Percentiles rank a stretch among this genome's conserved stretches.
Conservation (phyloP, 2,329 filamentous ascomycete genomes). For the Cryphonectria radicalis region DNA sequence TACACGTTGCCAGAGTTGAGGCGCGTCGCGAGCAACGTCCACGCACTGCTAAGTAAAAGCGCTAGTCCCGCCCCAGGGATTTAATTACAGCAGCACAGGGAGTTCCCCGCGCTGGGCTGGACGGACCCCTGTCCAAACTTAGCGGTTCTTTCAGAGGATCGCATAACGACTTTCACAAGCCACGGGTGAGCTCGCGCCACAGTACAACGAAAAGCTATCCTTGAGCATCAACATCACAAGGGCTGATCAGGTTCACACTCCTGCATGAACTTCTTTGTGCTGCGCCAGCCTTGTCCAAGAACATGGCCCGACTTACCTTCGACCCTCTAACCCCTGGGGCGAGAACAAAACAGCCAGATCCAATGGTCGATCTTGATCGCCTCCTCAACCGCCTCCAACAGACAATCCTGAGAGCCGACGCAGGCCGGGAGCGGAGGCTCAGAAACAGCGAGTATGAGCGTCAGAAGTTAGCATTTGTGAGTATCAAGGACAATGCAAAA, state of each 20-base stretch:
- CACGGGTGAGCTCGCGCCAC: constrained; percentile 24
- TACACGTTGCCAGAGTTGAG: background rate
- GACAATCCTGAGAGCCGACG: constrained; percentile 64
- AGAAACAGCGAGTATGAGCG: constrained; percentile 69
- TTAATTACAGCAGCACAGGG: background rate
- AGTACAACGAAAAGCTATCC: constrained; percentile 13
- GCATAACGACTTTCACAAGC: background rate
- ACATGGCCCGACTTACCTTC: constrained; percentile 23
- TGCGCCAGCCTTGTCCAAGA: background rate
- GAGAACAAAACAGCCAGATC: constrained; percentile 37
- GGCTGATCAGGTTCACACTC: background rate
- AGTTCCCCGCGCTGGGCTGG: background rate
- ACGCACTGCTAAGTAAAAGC: background rate
- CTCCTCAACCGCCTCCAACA: constrained; percentile 69
- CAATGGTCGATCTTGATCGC: constrained; percentile 60
- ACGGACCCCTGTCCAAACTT: background rate
- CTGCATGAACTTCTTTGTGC: background rate
- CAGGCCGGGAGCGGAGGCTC: constrained; percentile 61
- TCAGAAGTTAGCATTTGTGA: constrained; percentile 58
- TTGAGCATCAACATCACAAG: background rate
- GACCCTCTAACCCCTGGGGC: constrained; percentile 25
- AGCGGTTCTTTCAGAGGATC: background rate
- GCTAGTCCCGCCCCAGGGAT: background rate
- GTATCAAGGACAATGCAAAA: constrained; percentile 30
- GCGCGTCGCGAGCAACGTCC: constrained; percentile 6